Percentiles rank a stretch among this genome's conserved stretches.
phyloP scores from a whole-genome alignment of 2,329 filamentous ascomycete genomes.

The Botryotinia calthae region DNA sequence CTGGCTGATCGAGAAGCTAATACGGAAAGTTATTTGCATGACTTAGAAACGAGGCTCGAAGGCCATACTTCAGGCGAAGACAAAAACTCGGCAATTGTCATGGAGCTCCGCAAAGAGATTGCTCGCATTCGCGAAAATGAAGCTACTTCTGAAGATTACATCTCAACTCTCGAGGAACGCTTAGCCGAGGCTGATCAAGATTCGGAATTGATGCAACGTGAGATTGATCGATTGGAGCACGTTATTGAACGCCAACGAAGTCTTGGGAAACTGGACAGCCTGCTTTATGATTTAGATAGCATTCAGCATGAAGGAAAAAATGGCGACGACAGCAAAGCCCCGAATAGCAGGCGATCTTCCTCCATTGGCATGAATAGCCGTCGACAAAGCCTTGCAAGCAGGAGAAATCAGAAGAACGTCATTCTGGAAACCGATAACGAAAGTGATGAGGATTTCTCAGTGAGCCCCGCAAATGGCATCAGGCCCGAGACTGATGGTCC shows the following conservation, averaged over 20 bases:
- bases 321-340: slow-evolving; percentile 43
- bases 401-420: slow-evolving; percentile 52
- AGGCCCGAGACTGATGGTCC: slow-evolving; percentile 37
- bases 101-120: slow-evolving; percentile 89
- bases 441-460: slow-evolving; percentile 28
- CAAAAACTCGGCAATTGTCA: slow-evolving; percentile 80
- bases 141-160: slow-evolving; percentile 89
- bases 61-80: slow-evolving; percentile 90
- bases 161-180: slow-evolving; percentile 91
- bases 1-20: slow-evolving; percentile 85
- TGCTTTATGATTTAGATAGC: slow-evolving; percentile 85
- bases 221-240: slow-evolving; percentile 90
- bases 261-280: slow-evolving; percentile 87
- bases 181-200: slow-evolving; percentile 96
- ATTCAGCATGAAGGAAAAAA: slow-evolving; percentile 60
- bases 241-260: slow-evolving; percentile 94
- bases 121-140: slow-evolving; percentile 86
- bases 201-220: slow-evolving; percentile 92
- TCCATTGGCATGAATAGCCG: slow-evolving; percentile 45
- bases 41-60: slow-evolving; percentile 86
- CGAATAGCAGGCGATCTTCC: slow-evolving; percentile 45
- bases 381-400: slow-evolving; percentile 52
- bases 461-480: slow-evolving; percentile 25
- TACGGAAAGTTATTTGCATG: slow-evolving; percentile 89
- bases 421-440: slow-evolving; percentile 50